These are phyloP conservation scores for Colletotrichum sp. DNA, from an alignment of 2,329 filamentous ascomycete species.

Conservation along the genomic window DNA sequence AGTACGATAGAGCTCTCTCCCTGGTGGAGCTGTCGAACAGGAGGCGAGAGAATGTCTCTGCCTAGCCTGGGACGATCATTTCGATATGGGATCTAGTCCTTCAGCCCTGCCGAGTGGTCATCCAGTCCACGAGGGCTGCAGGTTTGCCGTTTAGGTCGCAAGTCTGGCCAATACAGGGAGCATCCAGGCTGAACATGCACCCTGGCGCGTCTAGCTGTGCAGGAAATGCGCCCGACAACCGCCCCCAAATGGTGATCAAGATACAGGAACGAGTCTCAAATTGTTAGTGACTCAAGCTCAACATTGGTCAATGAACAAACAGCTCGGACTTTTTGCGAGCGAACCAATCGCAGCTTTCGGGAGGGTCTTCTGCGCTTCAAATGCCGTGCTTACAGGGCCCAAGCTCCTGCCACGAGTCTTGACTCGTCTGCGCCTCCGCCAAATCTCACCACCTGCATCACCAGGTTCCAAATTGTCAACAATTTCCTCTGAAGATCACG, in stretches of 20 bases:
- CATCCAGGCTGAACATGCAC: neutral
- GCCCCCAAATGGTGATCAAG: neutral
- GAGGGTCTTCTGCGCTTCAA: neutral
- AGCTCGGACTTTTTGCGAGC: neutral
- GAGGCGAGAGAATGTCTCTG: conserved; percentile 7
- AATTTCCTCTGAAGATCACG: neutral
- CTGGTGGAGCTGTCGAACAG: neutral
- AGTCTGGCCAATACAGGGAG: neutral
- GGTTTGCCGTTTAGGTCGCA: neutral
- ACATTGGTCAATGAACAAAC: neutral
- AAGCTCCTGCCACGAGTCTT: neutral
- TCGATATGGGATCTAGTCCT: neutral
- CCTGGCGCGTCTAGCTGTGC: neutral
- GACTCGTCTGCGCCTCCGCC: neutral
- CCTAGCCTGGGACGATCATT: neutral
- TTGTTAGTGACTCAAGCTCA: neutral
- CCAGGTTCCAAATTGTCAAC: neutral
- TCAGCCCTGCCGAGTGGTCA: neutral
- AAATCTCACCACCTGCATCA: neutral
- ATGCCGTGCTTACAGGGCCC: neutral
- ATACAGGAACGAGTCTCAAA: neutral
- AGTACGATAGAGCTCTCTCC: neutral
- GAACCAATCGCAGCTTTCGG: neutral
- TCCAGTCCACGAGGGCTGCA: neutral
- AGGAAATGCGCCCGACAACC: neutral